Evolutionary conservation across 768 basidiomycete genomes (phyloP), one percentile per base, ranked within the genome.

Genomic region (Amanita muscaria): DNA sequence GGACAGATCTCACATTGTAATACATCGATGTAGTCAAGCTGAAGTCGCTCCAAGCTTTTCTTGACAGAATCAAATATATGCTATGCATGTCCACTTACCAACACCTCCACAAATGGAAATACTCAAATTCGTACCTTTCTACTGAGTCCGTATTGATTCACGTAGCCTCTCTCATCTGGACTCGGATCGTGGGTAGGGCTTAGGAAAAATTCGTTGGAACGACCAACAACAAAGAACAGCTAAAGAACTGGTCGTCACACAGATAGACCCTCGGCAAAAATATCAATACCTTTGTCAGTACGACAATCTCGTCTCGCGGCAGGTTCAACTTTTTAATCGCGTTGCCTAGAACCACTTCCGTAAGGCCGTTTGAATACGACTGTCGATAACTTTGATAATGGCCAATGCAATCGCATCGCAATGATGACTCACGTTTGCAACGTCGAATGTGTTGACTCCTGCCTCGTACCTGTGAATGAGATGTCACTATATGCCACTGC

Each of bases 281-380:
- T 46, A 25, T 29, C 12, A 14, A 15, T 6, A 31, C 46, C 64
- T 89, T 88, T 45, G 86, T 86, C 68, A 88, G 71, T n/a, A 88
- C 73, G n/a, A 89, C 85, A 35, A 88, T 77, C 51, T 80, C 76
- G 14, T 82, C 79, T 2, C 87, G 74, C 14, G 83, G 83, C 11
- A 84, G 65, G 16, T 78, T 57, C 49, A 76, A 69, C 49, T 76
- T 55, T 53, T 81, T 82, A 64, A 89, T 78, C 3, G 77, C 83
- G 51, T 82, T 80, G 11, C 85, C 85, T n/a, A 86, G 65, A 42
- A 85, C 69, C 34, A 73, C 54, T 56, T 88, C 86, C 0, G 78
- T 80, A 6, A 65, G 60, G 2, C 82, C 81, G 48, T 81, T 77
- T 1, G 77, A 80, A 54, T 85, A 86, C 0, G 71, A 65, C 78